These are phyloP conservation scores for Maudiozyma bulderi DNA, from an alignment of 805 yeast genomes.

Conservation along the genomic window DNA sequence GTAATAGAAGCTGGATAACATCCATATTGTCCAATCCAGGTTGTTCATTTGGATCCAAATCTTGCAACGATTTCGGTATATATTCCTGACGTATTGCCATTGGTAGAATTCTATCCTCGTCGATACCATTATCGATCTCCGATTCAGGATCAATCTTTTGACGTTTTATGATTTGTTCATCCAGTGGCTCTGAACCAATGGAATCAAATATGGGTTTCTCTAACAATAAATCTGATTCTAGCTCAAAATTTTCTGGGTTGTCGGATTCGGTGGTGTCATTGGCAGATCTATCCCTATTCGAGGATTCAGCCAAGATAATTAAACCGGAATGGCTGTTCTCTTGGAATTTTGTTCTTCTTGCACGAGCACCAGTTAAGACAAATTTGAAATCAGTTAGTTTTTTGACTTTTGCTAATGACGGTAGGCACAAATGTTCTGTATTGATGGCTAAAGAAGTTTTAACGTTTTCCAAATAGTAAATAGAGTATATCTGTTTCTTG, in stretches of 20 bases:
- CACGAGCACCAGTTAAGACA: constrained; percentile 78
- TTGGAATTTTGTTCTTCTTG: constrained; percentile 80
- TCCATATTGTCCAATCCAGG: constrained; percentile 66
- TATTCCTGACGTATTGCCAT: constrained; percentile 51
- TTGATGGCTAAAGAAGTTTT: constrained; percentile 53
- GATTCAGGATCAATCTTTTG: constrained; percentile 16
- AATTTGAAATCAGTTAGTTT: constrained; percentile 51
- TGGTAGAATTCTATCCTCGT: constrained; percentile 45
- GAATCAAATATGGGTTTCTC: constrained; percentile 68
- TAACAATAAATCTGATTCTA: constrained; percentile 68
- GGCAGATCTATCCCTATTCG: constrained; percentile 6
- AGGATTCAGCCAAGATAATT: constrained; percentile 60
- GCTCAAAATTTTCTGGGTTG: constrained; percentile 46
- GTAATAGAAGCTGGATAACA: constrained; percentile 59
- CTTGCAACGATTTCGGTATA: constrained; percentile 46
- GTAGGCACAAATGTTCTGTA: constrained; percentile 51
- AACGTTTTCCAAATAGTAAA: constrained; percentile 58
- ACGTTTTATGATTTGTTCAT: constrained; percentile 32
- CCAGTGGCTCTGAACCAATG: constrained; percentile 39
- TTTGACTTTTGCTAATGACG: constrained; percentile 46
- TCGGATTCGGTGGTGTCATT: constrained; percentile 12
- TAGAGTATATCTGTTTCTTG: constrained; percentile 33
- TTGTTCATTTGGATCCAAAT: constrained; percentile 72
- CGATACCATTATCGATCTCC: constrained; percentile 26
- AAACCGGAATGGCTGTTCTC: constrained; percentile 60